Percentiles rank a stretch among this genome's conserved stretches.
phyloP scores from a whole-genome alignment of 1,284 basidiomycete species.

The Phlebopus sp. region DNA sequence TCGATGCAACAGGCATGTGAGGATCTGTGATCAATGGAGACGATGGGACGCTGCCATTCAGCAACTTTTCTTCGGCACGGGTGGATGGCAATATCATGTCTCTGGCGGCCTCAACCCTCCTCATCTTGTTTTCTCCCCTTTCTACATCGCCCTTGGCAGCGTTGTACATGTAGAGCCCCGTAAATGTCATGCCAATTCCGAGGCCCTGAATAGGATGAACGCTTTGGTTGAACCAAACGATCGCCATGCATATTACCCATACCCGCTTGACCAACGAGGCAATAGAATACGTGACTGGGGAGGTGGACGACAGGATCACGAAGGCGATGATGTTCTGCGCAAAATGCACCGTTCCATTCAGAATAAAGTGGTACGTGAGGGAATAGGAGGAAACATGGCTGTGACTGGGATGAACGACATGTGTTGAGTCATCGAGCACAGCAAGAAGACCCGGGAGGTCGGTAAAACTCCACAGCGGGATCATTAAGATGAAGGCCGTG shows the following conservation, averaged over 20 bases:
- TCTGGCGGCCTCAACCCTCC: constrained; percentile 77
- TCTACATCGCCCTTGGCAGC: constrained; percentile 91
- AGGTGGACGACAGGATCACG: constrained; percentile 91
- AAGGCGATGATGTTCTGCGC: constrained; percentile 98
- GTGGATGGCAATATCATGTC: constrained; percentile 73
- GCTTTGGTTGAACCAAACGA: constrained; percentile 93
- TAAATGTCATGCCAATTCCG: constrained; percentile 89
- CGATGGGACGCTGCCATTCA: constrained; percentile 38
- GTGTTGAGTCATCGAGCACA: constrained; percentile 36
- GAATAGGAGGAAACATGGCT: constrained; percentile 51
- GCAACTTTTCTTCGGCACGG: constrained; percentile 50
- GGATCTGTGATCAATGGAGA: constrained; percentile 9
- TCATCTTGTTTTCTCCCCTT: constrained; percentile 84
- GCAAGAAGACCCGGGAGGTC: constrained; percentile 72
- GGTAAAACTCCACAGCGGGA: constrained; percentile 89
- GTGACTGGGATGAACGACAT: constrained; percentile 49
- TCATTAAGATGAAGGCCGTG: constrained; percentile 92
- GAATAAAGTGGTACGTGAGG: constrained; percentile 73
- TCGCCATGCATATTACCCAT: constrained; percentile 96
- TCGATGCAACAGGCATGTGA: constrained; percentile 15
- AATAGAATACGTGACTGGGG: constrained; percentile 98
- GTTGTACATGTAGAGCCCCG: constrained; percentile 96
- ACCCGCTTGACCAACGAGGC: constrained; percentile 98
- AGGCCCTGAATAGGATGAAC: constrained; percentile 83
- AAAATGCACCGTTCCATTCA: constrained; percentile 96